These are phyloP conservation scores for Colletotrichum lupini DNA, from an alignment of 2,329 filamentous ascomycete species.

Conservation along the genomic window DNA sequence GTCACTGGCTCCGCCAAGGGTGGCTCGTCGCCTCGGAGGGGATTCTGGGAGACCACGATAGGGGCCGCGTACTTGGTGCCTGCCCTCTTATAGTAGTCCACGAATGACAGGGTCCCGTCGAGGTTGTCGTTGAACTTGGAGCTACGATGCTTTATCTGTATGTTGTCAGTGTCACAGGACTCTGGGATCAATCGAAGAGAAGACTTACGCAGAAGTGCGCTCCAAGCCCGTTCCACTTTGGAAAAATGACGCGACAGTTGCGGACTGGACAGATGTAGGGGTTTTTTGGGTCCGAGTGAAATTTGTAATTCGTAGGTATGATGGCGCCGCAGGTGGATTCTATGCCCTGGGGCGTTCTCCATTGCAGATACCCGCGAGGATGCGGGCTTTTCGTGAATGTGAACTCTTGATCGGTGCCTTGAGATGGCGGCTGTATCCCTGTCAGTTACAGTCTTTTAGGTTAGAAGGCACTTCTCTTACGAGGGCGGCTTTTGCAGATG, in stretches of 20 bases:
- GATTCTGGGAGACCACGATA: slow-evolving; percentile 41
- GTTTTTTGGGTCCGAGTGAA: slow-evolving; percentile 37
- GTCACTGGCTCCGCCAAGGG: slow-evolving; percentile 33
- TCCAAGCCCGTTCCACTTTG: slow-evolving; percentile 34
- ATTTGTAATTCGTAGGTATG: slow-evolving; percentile 46
- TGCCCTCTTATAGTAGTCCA: slow-evolving; percentile 35
- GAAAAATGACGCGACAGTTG: slow-evolving; percentile 46
- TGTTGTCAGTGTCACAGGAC: neutral
- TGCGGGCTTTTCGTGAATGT: neutral
- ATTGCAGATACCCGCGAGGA: slow-evolving; percentile 7
- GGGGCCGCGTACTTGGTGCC: slow-evolving; percentile 5
- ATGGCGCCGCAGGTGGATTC: slow-evolving; percentile 42
- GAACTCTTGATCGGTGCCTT: neutral
- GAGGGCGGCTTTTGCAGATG: too few relatives aligned
- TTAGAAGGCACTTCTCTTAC: too few relatives aligned
- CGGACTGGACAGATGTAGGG: slow-evolving; percentile 52
- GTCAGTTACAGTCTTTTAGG: neutral
- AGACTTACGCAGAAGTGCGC: slow-evolving; percentile 39
- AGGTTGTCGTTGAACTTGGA: slow-evolving; percentile 51
- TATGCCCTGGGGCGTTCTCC: neutral
- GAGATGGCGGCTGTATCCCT: neutral
- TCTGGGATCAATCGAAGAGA: neutral
- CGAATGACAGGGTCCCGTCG: slow-evolving; percentile 51
- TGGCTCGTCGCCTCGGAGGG: slow-evolving; percentile 36
- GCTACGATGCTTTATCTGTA: slow-evolving; percentile 37